A percentile compares a stretch with the other conserved stretches of the same genome.
Conservation (phyloP, 2,329 filamentous ascomycete genomes). For the Ampelomyces quisqualis region DNA sequence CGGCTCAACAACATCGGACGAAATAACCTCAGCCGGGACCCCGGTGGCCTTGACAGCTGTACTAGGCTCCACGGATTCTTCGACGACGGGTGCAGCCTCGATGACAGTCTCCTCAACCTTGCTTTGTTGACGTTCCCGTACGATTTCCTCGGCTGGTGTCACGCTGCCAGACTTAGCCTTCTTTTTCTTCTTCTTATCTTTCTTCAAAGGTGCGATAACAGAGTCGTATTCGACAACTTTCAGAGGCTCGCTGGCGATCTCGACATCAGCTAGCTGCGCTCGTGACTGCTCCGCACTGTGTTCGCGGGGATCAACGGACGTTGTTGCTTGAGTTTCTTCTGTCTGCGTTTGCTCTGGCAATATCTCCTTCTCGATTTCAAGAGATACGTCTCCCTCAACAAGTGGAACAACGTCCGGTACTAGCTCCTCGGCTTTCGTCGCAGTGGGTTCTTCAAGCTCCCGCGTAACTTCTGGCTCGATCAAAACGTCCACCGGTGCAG, state of each 20-base stretch:
- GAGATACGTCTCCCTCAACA: conserved; percentile 2
- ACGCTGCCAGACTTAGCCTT: conserved; percentile 23
- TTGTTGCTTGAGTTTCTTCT: not conserved
- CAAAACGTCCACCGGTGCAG: conserved; percentile 8
- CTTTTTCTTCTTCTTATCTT: conserved; percentile 21
- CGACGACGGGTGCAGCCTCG: not conserved
- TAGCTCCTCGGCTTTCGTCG: conserved; percentile 2
- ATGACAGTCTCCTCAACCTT: not conserved
- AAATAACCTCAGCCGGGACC: not conserved
- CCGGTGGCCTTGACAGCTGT: not conserved
- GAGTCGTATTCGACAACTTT: not conserved
- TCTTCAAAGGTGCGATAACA: conserved; percentile 1
- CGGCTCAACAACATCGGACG: not conserved
- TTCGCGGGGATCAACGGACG: not conserved
- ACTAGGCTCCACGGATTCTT: not conserved
- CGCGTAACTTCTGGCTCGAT: conserved; percentile 4
- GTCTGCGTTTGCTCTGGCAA: not conserved
- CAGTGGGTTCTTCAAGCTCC: conserved; percentile 1
- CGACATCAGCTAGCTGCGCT: conserved; percentile 8
- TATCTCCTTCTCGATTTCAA: conserved; percentile 1
- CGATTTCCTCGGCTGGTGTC: conserved; percentile 9
- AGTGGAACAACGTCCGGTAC: not conserved
- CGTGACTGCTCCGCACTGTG: conserved; percentile 3
- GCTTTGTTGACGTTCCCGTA: not conserved
- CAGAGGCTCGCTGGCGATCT: conserved; percentile 10